Conservation (phyloP, 2,329 filamentous ascomycete species). For the Aspergillus viridinutans region DNA sequence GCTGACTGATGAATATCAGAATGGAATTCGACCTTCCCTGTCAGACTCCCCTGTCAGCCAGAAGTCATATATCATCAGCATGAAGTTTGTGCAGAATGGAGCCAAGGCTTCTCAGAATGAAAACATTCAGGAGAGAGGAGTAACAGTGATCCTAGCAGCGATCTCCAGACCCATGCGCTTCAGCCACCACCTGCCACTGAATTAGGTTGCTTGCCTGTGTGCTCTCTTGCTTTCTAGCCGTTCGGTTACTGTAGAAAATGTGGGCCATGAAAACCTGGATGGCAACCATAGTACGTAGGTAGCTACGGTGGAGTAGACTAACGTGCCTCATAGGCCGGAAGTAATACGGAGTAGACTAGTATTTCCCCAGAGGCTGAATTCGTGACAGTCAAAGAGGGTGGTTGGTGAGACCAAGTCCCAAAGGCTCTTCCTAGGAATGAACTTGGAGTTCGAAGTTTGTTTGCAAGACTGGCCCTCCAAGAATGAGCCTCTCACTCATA, state of each 20-base stretch:
- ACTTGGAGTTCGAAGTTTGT: neutral
- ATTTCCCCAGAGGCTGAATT: conserved; percentile 4
- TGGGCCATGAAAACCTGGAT: conserved; percentile 8
- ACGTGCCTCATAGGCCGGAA: conserved; percentile 7
- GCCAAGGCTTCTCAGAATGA: conserved; percentile 8
- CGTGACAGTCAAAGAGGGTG: neutral
- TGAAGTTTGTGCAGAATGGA: neutral
- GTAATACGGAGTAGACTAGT: conserved; percentile 14
- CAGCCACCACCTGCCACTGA: conserved; percentile 10
- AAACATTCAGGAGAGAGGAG: conserved; percentile 7
- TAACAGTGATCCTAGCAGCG: conserved; percentile 30
- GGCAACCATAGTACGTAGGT: neutral
- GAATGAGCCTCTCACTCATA: neutral
- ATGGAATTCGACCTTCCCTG: neutral
- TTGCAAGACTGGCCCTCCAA: neutral
- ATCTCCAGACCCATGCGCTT: conserved; percentile 20
- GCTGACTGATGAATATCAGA: neutral
- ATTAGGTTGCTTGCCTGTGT: conserved; percentile 5
- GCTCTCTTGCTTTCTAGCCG: neutral
- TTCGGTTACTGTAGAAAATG: conserved; percentile 5
- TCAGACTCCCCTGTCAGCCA: neutral
- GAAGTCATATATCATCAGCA: neutral
- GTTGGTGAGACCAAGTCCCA: neutral
- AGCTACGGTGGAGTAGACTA: conserved; percentile 21
- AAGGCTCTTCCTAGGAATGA: neutral